Evolutionary conservation across 108 stramenopile genomes (phyloP), one percentile per base, ranked within the genome.

Genomic region (Parietichytrium sp.): DNA sequence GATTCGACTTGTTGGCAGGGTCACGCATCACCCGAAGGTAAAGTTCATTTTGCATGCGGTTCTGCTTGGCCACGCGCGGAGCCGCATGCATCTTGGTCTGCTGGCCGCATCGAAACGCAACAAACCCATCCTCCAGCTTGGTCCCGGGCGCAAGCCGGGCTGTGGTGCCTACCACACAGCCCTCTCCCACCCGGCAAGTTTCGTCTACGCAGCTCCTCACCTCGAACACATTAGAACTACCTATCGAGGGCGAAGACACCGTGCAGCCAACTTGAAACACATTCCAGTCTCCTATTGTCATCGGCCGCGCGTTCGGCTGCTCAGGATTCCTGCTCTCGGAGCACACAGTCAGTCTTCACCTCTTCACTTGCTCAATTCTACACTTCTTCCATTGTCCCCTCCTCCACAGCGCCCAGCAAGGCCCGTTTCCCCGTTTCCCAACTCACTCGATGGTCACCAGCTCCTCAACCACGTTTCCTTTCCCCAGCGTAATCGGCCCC

Each of bases 381-480:
- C 16, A 18, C n/a, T 18, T n/a, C 49, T 50, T 50, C 18, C 18
- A 50, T 18, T n/a, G 16, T 50, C 49, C 16, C 16, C 49, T 18
- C 49, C 16, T 18, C 16, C 18, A 18, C 16, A 50, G 18, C 18
- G n/a, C 16, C 16, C n/a, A 16, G n/a, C 16, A 18, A 50, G n/a
- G n/a, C 16, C 16, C 49, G 49, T n/a, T 50, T 50, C 49, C 23
- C 10, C 20, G 25, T 54, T 54, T 50, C n/a, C 16, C 16, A 25
- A 72, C 61, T 72, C 45, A 72, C 61, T 72, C 2, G 6, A 72
- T 6, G 42, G 45, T 25, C 10, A 72, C 61, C 38, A 72, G 61
- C 33, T 72, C 61, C 33, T 72, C 61, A 27, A 72, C 0, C 23
- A 72, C 45, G 61, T 42, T 45, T 6, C 33, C 61, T 2, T 10